Percentiles rank a stretch among this genome's conserved stretches.
phyloP scores from a whole-genome alignment of 305 asterid genomes.

The Fraxinus angustifolia region DNA sequence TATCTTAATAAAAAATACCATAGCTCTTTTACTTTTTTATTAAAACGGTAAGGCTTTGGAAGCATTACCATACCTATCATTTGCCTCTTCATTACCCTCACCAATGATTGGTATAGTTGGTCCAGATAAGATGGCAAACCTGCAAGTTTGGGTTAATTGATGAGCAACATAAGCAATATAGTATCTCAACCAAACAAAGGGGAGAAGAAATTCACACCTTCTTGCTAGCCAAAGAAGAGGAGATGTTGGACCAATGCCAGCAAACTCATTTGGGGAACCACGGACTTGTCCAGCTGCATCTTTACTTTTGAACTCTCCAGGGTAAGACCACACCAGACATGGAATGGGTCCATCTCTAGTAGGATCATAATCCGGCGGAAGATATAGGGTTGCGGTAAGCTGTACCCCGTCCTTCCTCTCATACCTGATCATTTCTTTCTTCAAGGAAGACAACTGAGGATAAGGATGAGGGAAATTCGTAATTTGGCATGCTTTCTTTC shows the following conservation, averaged over 20 bases:
- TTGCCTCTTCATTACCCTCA: constrained; percentile 97
- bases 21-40: not conserved
- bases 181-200: constrained; percentile 14
- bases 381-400: constrained; percentile 88
- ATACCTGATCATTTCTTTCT: constrained; percentile 93
- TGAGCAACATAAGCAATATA: constrained; percentile 7
- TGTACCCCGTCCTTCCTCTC: constrained; percentile 94
- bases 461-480: constrained; percentile 97
- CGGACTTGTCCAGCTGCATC: constrained; percentile 99
- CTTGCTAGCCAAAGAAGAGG: constrained; percentile 97
- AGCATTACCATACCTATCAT: constrained; percentile 63
- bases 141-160: constrained; percentile 31
- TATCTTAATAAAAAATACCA: not conserved
- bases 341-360: constrained; percentile 94
- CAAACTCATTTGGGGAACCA: constrained; percentile 95
- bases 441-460: constrained; percentile 82
- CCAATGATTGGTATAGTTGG: constrained; percentile 98
- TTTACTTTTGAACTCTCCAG: constrained; percentile 97
- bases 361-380: constrained; percentile 91
- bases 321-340: constrained; percentile 97
- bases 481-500: constrained; percentile 70
- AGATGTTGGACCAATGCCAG: constrained; percentile 93
- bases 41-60: constrained; percentile 13
- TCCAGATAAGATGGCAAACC: constrained; percentile 88
- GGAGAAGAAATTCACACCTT: constrained; percentile 47